Evolutionary conservation across 2,329 filamentous ascomycete species (phyloP).

Genomic region (Phaeoacremonium minimum): DNA sequence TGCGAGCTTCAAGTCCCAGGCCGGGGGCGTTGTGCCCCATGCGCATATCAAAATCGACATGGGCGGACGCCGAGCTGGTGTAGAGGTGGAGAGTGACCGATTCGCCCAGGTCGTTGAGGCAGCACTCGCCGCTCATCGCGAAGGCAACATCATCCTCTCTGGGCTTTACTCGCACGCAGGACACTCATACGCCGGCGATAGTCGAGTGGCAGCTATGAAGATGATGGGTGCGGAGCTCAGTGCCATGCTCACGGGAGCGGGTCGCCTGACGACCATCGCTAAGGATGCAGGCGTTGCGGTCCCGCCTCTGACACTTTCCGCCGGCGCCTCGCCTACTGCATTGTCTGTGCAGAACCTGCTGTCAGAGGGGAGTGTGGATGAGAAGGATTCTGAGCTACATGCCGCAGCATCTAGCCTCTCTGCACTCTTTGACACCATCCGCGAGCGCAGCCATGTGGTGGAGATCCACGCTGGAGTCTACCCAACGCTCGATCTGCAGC

Average conservation of each 20-base stretch:
- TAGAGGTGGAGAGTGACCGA: slow-evolving; percentile 41
- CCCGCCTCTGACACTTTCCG: slow-evolving; percentile 50
- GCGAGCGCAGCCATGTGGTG: slow-evolving; percentile 37
- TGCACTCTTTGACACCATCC: slow-evolving; percentile 30
- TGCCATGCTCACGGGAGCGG: slow-evolving; percentile 17
- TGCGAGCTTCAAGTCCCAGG: slow-evolving; percentile 34
- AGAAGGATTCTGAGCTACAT: slow-evolving; percentile 7
- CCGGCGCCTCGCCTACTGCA: slow-evolving; percentile 74
- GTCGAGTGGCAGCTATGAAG: slow-evolving; percentile 49
- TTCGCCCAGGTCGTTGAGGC: slow-evolving; percentile 52
- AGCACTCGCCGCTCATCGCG: slow-evolving; percentile 55
- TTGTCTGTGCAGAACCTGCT: slow-evolving; percentile 57
- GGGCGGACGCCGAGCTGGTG: slow-evolving; percentile 66
- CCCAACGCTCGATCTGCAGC: slow-evolving; percentile 72
- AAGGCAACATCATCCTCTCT: slow-evolving; percentile 20
- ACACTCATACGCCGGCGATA: slow-evolving; percentile 57
- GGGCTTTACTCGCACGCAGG: slow-evolving; percentile 51
- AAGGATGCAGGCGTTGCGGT: slow-evolving; percentile 17
- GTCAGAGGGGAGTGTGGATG: slow-evolving; percentile 2
- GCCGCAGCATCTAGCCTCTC: slow-evolving; percentile 26
- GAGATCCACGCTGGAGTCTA: slow-evolving; percentile 78
- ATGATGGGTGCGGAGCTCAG: slow-evolving; percentile 57
- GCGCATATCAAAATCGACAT: slow-evolving; percentile 74
- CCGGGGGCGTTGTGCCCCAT: slow-evolving; percentile 41
- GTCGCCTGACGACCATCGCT: slow-evolving; percentile 40